Evolutionary conservation across 2,329 filamentous ascomycete genomes (phyloP).

Genomic region (Xylaria sp.): DNA sequence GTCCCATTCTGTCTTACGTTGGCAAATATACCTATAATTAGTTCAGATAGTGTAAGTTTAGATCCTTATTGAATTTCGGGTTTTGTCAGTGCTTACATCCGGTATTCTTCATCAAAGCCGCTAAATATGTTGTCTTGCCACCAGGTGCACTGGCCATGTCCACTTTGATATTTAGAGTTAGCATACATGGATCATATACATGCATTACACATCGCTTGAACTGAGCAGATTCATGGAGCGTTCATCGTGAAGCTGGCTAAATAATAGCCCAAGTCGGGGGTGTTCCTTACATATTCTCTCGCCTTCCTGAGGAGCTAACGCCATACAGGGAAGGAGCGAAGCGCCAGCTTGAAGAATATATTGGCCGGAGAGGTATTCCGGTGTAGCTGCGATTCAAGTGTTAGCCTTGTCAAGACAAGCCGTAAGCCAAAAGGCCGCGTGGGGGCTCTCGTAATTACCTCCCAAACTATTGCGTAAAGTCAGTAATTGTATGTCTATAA

Average conservation of each 20-base stretch:
- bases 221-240: constrained; percentile 57
- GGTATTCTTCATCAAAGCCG: constrained; percentile 98
- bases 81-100: constrained; percentile 63
- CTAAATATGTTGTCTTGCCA: constrained; percentile 95
- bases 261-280: background rate
- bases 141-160: constrained; percentile 96
- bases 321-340: constrained; percentile 98
- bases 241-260: background rate
- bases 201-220: background rate
- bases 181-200: background rate
- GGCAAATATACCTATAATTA: constrained; percentile 73
- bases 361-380: constrained; percentile 96
- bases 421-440: background rate
- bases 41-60: no score
- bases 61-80: no score
- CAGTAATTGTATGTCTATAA: background rate
- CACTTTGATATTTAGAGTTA: constrained; percentile 53
- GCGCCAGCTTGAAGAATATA: constrained; percentile 98
- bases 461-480: constrained; percentile 27
- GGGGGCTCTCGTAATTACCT: constrained; percentile 25
- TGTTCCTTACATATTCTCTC: constrained; percentile 72
- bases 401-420: constrained; percentile 19
- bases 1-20: constrained; percentile 61
- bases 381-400: constrained; percentile 79
- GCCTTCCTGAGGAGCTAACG: constrained; percentile 90